phyloP scores from a whole-genome alignment of 345 rosid species.

The Psidium friedrichsthalianum region DNA sequence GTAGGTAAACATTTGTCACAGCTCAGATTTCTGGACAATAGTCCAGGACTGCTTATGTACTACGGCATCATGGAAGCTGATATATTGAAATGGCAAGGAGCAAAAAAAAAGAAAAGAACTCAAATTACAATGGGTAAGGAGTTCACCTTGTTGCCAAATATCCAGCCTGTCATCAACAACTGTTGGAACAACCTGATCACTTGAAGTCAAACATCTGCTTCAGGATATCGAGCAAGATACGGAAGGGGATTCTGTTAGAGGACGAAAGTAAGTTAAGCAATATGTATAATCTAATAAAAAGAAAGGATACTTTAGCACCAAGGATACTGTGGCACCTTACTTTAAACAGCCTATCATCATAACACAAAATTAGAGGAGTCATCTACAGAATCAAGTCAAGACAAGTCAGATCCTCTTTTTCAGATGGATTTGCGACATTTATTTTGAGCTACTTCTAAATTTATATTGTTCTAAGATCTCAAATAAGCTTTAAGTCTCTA shows the following conservation, averaged over 20 bases:
- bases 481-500: neutral
- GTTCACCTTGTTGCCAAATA: constrained; percentile 86
- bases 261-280: constrained; percentile 6
- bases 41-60: neutral
- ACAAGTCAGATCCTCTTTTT: neutral
- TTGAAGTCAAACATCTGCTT: constrained; percentile 96
- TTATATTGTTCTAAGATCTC: neutral
- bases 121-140: neutral
- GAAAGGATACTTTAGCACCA: neutral
- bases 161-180: constrained; percentile 92
- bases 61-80: neutral
- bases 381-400: neutral
- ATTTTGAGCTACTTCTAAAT: neutral
- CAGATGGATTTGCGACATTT: neutral
- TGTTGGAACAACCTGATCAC: constrained; percentile 91
- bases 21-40: neutral
- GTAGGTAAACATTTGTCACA: neutral
- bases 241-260: constrained; percentile 82
- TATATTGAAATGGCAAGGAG: neutral
- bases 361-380: neutral
- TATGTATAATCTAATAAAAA: neutral
- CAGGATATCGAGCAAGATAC: constrained; percentile 86
- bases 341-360: neutral
- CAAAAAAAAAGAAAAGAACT: neutral
- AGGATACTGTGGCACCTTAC: neutral